Base-by-base conservation (phyloP, 1,139 yeast genomes). In the Debaryomycetaceae sp. region DNA sequence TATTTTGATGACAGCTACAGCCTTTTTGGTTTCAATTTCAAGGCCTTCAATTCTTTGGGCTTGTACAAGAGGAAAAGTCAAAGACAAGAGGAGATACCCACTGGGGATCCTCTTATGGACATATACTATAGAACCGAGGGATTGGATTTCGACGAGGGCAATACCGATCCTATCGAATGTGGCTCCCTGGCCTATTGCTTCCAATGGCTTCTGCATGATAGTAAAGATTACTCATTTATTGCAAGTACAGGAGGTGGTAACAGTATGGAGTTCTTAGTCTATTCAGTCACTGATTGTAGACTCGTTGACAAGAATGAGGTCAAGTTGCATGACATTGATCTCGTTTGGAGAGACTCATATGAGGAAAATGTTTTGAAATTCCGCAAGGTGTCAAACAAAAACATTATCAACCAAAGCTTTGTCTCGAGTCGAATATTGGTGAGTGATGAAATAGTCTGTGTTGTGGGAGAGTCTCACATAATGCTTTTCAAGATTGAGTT, bases 1-100 rank as follows among this genome's bases (percentile, higher is more conserved):
- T 52, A 60, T 40, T 66, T 70, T 43, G 61, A 60, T 46, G 52
- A 49, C 33, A 45, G 44, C 3, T 65, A 60, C 37, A 42, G 45
- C 23, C 52, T 71, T 13, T 63, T 55, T 45, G 76, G 75, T 8
- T 69, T 61, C 48, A 52, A 55, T 11, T 48, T 72, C 38, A 57
- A 55, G 38, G 57, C 70, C 5, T 66, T 57, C 46, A 63, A 63
- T 43, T 44, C 61, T 6, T 45, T 66, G 36, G 70, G 66, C 6
- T 52, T 56, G 6, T 53, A 51, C 33, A 46, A 48, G 39, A 50
- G 46, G n/a, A 45, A 43, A 8, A 39, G 46, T 37, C 44, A 49
- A 27, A 35, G 44, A n/a, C 34, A 42, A 9, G 48, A 46, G n/a
- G 44, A 49, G 6, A 38, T 54, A 3, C 55, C 56, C 3, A 24